phyloP scores from a whole-genome alignment of 1,284 basidiomycete species.

The Mycosarcoma mackinlayi region DNA sequence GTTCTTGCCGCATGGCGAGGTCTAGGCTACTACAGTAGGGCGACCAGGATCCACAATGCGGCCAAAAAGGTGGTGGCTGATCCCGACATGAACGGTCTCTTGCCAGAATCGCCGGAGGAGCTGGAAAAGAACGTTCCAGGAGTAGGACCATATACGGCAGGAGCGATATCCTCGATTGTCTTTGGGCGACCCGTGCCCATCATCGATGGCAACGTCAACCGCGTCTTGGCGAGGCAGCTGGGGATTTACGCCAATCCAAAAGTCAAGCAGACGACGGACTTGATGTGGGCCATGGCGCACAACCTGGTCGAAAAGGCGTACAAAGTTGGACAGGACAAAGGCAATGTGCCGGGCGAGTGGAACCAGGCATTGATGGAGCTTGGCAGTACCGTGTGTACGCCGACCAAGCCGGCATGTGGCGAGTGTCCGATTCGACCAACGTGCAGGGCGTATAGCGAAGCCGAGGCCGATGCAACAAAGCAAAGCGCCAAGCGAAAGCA shows the following conservation, averaged over 20 bases:
- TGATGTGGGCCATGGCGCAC: constrained; percentile 58
- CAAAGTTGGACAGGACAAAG: constrained; percentile 12
- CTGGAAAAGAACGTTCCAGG: constrained; percentile 88
- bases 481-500: not conserved
- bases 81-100: constrained; percentile 73
- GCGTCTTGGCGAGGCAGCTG: constrained; percentile 61
- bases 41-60: constrained; percentile 62
- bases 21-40: constrained; percentile 65
- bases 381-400: constrained; percentile 48
- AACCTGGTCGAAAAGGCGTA: constrained; percentile 49
- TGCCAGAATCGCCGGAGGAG: constrained; percentile 82
- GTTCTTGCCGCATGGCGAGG: constrained; percentile 65
- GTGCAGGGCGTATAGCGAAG: constrained; percentile 44
- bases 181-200: constrained; percentile 62
- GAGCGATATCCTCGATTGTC: constrained; percentile 64
- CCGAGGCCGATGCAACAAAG: constrained; percentile 13
- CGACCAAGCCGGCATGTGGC: constrained; percentile 53
- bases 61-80: constrained; percentile 59
- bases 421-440: constrained; percentile 54
- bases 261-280: constrained; percentile 55
- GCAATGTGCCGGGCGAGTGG: constrained; percentile 57
- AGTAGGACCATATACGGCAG: constrained; percentile 86
- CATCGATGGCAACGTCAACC: constrained; percentile 63
- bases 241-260: constrained; percentile 60
- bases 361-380: constrained; percentile 68